A percentile compares a stretch with the other conserved stretches of the same genome.
Evolutionary conservation across 2,329 filamentous ascomycete species (phyloP).

Genomic region (Botryotinia calthae): DNA sequence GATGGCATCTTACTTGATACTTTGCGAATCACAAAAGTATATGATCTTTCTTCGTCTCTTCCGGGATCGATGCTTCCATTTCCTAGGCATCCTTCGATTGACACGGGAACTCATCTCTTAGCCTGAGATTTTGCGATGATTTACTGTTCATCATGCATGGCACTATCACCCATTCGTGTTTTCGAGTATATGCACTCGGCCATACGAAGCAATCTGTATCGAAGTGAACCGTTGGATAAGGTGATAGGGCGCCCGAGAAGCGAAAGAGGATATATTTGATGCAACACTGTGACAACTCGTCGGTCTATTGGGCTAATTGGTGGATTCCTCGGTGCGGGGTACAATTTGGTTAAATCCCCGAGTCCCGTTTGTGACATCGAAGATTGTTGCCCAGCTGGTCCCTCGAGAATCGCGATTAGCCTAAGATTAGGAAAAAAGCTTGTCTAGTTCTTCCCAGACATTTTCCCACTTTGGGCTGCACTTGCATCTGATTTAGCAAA

Average conservation of each 20-base stretch:
- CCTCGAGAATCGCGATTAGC: neutral
- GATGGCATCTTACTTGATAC: neutral
- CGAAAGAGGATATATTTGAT: neutral
- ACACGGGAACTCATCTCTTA: neutral
- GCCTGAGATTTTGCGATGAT: neutral
- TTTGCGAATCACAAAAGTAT: neutral
- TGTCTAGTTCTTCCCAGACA: neutral
- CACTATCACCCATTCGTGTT: neutral
- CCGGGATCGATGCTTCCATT: neutral
- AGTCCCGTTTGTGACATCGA: neutral
- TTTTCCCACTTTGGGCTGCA: neutral
- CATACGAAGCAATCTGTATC: neutral
- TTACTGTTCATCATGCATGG: neutral
- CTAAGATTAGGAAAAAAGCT: conserved; percentile 8
- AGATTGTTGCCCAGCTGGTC: conserved; percentile 8
- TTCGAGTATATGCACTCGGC: neutral
- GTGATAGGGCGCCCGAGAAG: neutral
- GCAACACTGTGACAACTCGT: neutral
- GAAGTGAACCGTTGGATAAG: neutral
- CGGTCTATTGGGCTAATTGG: neutral
- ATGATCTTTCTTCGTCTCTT: neutral
- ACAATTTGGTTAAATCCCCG: conserved; percentile 8
- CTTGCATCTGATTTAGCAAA: neutral
- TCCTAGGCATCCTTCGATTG: neutral
- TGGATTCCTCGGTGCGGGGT: conserved; percentile 6